Base-by-base conservation (phyloP, 2,329 filamentous ascomycete genomes). In the Cladophialophora bantiana region DNA sequence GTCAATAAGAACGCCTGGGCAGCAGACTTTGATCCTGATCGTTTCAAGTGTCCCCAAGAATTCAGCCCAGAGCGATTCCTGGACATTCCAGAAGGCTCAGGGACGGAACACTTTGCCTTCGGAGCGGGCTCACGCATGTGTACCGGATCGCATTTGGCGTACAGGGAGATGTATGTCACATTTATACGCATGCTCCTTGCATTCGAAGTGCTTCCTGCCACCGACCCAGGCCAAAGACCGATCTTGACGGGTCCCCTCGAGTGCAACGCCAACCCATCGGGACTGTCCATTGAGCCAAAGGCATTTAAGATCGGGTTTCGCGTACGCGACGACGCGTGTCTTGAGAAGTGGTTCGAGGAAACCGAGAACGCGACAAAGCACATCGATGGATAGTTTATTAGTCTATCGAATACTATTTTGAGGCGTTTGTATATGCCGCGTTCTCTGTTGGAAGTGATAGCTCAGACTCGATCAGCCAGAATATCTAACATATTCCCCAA, bases 31-130 rank as follows among this genome's bases (percentile, higher is more conserved):
- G 90, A 93, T 73, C 81, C 83, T 6, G 76, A 78, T 0, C 90
- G 91, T 74, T 93, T 92, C 80, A 85, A 87, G 68, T 75, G 85
- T 35, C 85, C 90, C 0, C 68, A 83, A 32, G 77, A 80, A 5
- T 93, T 93, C 75, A 80, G 86, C 15, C 89, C 90, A 0, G 90
- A 92, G 69, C 85, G 90, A 32, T 93, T 89, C 74, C 79, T 93
- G 7, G 77, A 80, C 56, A 81, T 87, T 59, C 78, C 70, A 26
- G 84, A 80, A 55, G 78, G 76, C 1, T 74, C 78, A 0, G 87
- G 87, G 4, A 88, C 86, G 1, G 85, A 53, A 38, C 71, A 72
- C 7, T 71, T 68, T 32, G 68, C 69, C 5, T 73, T 64, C 50
- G 71, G 71, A 5, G 71, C 71, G 1, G 71, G 70, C 7, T 67